A percentile compares a stretch with the other conserved stretches of the same genome.
phyloP scores from a whole-genome alignment of 257 asterid genomes.

The Solanum boliviense region DNA sequence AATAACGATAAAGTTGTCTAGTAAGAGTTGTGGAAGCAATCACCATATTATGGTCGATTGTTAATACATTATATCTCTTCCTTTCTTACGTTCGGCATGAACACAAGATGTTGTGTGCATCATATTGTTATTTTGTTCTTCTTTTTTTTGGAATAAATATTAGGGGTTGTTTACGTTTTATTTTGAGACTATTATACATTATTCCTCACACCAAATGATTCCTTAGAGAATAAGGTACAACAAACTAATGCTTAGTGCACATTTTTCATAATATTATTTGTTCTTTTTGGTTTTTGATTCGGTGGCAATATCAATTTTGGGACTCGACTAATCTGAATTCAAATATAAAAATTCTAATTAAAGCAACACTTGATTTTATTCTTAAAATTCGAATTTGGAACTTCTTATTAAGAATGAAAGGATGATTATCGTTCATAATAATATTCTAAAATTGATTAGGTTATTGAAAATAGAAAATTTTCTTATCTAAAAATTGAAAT shows the following conservation, averaged over 20 bases:
- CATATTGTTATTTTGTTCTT: too few species aligned
- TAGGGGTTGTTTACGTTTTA: background rate
- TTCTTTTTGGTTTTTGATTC: background rate
- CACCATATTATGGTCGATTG: too few species aligned
- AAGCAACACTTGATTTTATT: background rate
- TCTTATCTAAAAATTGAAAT: background rate
- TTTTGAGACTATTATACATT: too few species aligned
- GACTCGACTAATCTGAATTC: background rate
- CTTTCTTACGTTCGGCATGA: background rate
- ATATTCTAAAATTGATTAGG: background rate
- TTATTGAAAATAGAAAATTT: background rate
- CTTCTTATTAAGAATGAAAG: background rate
- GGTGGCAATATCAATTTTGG: background rate
- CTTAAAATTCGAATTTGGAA: accelerated
- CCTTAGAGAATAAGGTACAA: background rate
- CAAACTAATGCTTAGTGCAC: background rate
- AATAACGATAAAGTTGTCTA: too few species aligned
- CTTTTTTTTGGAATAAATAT: too few species aligned
- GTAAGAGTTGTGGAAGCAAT: background rate
- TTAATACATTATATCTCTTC: too few species aligned
- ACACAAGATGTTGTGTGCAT: background rate
- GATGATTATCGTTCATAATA: accelerated
- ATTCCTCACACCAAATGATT: too few species aligned
- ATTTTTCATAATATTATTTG: background rate
- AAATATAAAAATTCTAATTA: accelerated